Percentiles rank a stretch among this genome's conserved stretches.
phyloP scores from a whole-genome alignment of 1,284 basidiomycete genomes.

The Ceratobasidium sp. region DNA sequence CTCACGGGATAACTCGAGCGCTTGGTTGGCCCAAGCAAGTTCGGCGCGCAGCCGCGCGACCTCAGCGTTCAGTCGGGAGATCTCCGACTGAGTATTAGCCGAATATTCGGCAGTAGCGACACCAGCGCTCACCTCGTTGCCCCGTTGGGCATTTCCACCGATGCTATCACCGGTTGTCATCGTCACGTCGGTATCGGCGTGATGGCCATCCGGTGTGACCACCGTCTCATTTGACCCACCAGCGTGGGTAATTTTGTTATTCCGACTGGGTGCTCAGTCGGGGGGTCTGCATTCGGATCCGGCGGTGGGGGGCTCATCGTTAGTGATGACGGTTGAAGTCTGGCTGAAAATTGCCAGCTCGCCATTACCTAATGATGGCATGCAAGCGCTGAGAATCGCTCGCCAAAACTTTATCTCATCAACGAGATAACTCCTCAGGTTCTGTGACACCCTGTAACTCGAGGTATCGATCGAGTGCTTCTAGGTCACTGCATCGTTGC shows the following conservation, averaged over 20 bases:
- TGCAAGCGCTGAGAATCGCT: neutral
- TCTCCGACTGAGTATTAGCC: neutral
- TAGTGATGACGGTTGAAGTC: neutral
- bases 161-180: neutral
- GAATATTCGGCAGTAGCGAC: neutral
- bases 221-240: neutral
- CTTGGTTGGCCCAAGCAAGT: neutral
- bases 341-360: slow-evolving; percentile 6
- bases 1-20: neutral
- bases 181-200: neutral
- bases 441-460: neutral
- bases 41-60: neutral
- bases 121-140: neutral
- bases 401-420: neutral
- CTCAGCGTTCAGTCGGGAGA: neutral
- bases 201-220: neutral
- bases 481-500: neutral
- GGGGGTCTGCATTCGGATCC: neutral
- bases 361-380: neutral
- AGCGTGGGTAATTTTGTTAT: neutral
- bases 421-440: neutral
- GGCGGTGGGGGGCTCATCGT: neutral
- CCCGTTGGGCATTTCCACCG: neutral
- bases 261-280: neutral
- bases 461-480: neutral